Evolutionary conservation across 2,329 filamentous ascomycete genomes (phyloP), one percentile per base, ranked within the genome.

Genomic region (Ilyonectria robusta): DNA sequence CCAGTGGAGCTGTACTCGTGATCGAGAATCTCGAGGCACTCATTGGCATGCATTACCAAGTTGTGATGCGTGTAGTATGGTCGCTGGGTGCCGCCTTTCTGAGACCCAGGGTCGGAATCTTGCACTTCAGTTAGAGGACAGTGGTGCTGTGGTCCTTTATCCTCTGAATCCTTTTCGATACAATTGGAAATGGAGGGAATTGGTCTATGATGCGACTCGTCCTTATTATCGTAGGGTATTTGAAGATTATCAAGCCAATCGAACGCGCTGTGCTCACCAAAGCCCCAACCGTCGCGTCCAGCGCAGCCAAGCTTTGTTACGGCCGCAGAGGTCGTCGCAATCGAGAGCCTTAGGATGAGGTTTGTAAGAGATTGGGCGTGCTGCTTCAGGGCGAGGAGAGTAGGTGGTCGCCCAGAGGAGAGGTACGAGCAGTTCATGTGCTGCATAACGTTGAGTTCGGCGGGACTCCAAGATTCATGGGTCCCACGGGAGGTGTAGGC

Each of bases 371-470:
- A 84, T 60, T 90, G 88, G 0, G 87, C 86, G 68, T 91, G 88
- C 72, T 88, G 84, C 76, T 91, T 91, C 40, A 91, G 81, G 1
- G 86, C 81, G 1, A 86, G 78, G n/a, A 91, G 80, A 0, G 87
- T 89, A 1, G 88, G 87, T 4, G 87, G 78, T 6, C 80, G 75
- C 5, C 84, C 85, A 2, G 86, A 88, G 2, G 88, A 90, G 44
- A 90, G 79, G 70, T 89, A 89, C 64, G 82, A 81, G 77, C 88
- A 91, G 78, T 88, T 89, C 68, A 89, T 79, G 69, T 89, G 83
- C 31, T 69, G 55, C 19, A 81, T 73, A 11, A 78, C 70, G 7
- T 67, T 26, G 0, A 78, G 42, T 7, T 78, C 77, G 0, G 65
- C 35, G 1, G 61, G 71, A 17, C 69, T 66, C 5, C 69, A 70